phyloP scores from a whole-genome alignment of 176 grass and related monocot genomes.

The Bolboschoenus planiculmis region DNA sequence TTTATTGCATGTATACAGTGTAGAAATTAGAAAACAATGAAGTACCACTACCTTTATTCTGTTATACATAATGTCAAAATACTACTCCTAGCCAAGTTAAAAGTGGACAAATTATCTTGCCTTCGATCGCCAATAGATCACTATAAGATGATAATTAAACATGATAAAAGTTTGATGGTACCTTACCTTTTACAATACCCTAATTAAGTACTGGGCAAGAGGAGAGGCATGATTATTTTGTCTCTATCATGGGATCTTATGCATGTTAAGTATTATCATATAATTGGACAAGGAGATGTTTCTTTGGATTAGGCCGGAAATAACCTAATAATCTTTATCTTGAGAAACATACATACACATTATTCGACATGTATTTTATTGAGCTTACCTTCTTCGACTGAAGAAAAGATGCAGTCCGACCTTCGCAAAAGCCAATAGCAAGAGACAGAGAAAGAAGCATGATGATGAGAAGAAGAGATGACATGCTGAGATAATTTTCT shows the following conservation, averaged over 20 bases:
- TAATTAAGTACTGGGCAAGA: not conserved
- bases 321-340: not conserved
- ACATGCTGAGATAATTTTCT: constrained; percentile 20
- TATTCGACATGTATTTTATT: not conserved
- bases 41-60: not conserved
- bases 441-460: constrained; percentile 37
- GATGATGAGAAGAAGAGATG: constrained; percentile 26
- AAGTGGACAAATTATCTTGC: not conserved
- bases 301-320: not conserved
- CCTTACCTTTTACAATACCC: not conserved
- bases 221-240: not conserved
- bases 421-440: constrained; percentile 30
- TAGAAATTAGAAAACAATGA: not conserved
- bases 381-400: constrained; percentile 29
- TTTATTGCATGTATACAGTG: not conserved
- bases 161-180: not conserved
- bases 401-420: constrained; percentile 30
- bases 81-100: not conserved
- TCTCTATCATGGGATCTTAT: not conserved
- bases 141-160: not conserved
- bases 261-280: not conserved
- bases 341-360: not conserved
- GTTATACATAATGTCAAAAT: not conserved
- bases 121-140: not conserved
- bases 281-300: not conserved